Percentiles rank a stretch among this genome's conserved stretches.
Evolutionary conservation across 2,329 filamentous ascomycete genomes (phyloP).

Genomic region (Fusarium buxicola): DNA sequence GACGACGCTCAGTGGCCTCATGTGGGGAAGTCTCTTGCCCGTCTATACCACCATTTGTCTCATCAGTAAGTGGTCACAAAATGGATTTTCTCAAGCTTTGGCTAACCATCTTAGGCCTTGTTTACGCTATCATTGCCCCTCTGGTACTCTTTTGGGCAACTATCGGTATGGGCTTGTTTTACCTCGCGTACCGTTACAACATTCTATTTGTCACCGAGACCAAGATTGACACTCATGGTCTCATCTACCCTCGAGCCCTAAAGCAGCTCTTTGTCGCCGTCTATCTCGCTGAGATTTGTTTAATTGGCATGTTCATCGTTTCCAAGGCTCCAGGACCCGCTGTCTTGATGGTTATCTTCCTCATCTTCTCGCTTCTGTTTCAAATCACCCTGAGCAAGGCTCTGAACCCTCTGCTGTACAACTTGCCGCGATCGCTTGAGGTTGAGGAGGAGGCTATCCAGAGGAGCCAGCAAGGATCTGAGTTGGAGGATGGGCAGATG

Average conservation of each 20-base stretch:
- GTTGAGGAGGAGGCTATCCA: slow-evolving; percentile 57
- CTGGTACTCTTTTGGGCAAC: slow-evolving; percentile 84
- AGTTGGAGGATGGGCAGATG: slow-evolving; percentile 36
- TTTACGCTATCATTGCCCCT: slow-evolving; percentile 86
- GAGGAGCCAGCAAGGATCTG: slow-evolving; percentile 45
- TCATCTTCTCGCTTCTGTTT: slow-evolving; percentile 81
- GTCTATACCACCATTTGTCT: slow-evolving; percentile 80
- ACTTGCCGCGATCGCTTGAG: slow-evolving; percentile 72
- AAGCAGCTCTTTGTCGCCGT: slow-evolving; percentile 87
- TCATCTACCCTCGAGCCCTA: slow-evolving; percentile 87
- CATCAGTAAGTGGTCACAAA: slow-evolving; percentile 62
- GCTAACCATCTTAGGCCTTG: slow-evolving; percentile 64
- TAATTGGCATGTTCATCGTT: slow-evolving; percentile 85
- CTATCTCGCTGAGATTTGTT: slow-evolving; percentile 82
- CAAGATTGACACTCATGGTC: slow-evolving; percentile 86
- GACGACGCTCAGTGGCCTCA: slow-evolving; percentile 73
- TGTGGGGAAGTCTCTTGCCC: slow-evolving; percentile 83
- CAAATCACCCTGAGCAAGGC: slow-evolving; percentile 78
- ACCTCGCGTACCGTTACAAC: slow-evolving; percentile 88
- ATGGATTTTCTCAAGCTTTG: too few relatives aligned
- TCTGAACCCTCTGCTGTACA: slow-evolving; percentile 77
- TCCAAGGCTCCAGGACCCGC: slow-evolving; percentile 75
- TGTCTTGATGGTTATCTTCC: slow-evolving; percentile 78
- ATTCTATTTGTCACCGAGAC: slow-evolving; percentile 84
- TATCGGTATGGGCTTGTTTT: slow-evolving; percentile 81